A percentile compares a stretch with the other conserved stretches of the same genome.
Evolutionary conservation across 2,329 filamentous ascomycete species (phyloP).

Genomic region (Cyphellophora europaea): DNA sequence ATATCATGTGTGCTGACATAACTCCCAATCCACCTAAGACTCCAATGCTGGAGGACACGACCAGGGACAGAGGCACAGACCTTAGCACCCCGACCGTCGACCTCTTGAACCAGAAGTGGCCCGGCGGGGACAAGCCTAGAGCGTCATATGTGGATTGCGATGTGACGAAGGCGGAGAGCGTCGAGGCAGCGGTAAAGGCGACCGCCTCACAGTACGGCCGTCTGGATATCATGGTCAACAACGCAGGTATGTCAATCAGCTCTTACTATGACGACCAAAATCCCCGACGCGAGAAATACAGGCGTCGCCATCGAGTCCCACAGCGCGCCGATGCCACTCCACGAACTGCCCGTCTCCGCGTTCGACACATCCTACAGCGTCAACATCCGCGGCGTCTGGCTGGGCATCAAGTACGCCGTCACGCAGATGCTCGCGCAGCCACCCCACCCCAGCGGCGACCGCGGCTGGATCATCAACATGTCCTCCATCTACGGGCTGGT

Average conservation of each 20-base stretch:
- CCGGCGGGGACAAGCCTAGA: conserved; percentile 1
- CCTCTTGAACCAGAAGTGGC: conserved; percentile 12
- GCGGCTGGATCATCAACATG: conserved; percentile 28
- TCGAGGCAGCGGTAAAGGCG: conserved; percentile 68
- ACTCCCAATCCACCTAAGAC: conserved; percentile 7
- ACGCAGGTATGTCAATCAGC: conserved; percentile 20
- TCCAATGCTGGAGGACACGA: conserved; percentile 16
- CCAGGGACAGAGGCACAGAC: conserved; percentile 13
- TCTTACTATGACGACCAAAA: too few relatives aligned
- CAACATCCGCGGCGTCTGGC: conserved; percentile 31
- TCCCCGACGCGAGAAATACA: too few relatives aligned
- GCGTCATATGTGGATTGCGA: conserved; percentile 10
- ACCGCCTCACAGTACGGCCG: conserved; percentile 73
- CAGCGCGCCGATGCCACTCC: background rate
- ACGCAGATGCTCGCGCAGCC: conserved; percentile 14
- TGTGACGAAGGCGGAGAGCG: conserved; percentile 12
- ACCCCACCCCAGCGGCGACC: conserved; percentile 21
- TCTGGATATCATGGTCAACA: conserved; percentile 20
- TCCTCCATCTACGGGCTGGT: conserved; percentile 24
- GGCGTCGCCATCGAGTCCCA: background rate
- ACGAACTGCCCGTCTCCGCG: background rate
- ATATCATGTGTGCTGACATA: conserved; percentile 35
- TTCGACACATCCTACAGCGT: conserved; percentile 18
- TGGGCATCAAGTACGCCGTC: conserved; percentile 28
- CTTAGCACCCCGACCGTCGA: conserved; percentile 14